Evolutionary conservation across 768 basidiomycete species (phyloP), one percentile per base, ranked within the genome.

Genomic region (Sporobolomyces pararoseus): DNA sequence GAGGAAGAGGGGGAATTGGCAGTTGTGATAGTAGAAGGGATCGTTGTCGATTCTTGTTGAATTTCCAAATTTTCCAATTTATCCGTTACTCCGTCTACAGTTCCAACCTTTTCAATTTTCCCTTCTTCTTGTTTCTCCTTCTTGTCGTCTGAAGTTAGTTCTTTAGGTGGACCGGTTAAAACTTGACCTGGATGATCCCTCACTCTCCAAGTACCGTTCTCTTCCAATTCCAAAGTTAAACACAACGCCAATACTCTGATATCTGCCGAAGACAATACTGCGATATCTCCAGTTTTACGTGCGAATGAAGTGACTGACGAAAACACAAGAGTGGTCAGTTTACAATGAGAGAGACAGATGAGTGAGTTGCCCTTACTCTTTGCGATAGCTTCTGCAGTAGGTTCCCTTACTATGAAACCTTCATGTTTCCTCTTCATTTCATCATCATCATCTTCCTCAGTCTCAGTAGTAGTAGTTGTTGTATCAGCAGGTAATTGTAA

Each of bases 221-320:
- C 79, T 67, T 79, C 76, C 63, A 86, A 82, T 75, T 91, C 86
- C 64, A 95, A 81, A 29, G 87, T 84, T 77, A 89, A 87, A 9
- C 93, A 91, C 75, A 99, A 82, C 1, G 96, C 95, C 58, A 98
- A 80, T 44, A 98, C 87, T 75, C 89, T 88, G 49, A 99, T 79
- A 86, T 99, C 96, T 19, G 93, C 84, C 79, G 88, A 85, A 19
- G 92, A 96, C 46, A 99, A 83, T 54, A 92, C 94, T 50, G 90
- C 82, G 78, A 92, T 94, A 80, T 99, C 96, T 78, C 96, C 96
- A 0, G 95, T 95, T 83, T 90, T 90, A 83, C 92, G 95, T 5
- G 96, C 91, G 80, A 87, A 88, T 70, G 88, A 88, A 64, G 89
- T 90, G 6, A 95, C 96, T 97, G 77, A 16, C 13, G n/a, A n/a